Percentiles rank a stretch among this genome's conserved stretches.
Conservation (phyloP, 768 basidiomycete genomes). For the Paxillus involutus region DNA sequence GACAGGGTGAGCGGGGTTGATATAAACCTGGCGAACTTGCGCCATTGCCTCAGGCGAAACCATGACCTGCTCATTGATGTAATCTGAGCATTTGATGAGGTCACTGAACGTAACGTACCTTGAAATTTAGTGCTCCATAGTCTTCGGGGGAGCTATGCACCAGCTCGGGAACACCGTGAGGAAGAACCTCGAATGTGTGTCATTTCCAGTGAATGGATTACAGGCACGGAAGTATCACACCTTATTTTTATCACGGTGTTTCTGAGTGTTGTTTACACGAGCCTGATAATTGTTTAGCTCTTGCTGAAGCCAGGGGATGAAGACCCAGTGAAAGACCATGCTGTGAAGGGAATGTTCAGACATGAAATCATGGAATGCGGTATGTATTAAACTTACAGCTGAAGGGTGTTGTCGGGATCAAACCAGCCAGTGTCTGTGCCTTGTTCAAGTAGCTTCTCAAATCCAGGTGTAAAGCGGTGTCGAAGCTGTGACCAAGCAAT, state of each 20-base stretch:
- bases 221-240: not conserved
- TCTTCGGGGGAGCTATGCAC: constrained; percentile 31
- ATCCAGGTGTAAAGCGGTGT: constrained; percentile 31
- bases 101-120: constrained; percentile 19
- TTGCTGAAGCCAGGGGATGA: constrained; percentile 6
- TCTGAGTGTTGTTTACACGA: not conserved
- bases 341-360: not conserved
- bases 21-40: constrained; percentile 26
- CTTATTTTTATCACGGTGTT: constrained; percentile 1
- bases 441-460: constrained; percentile 33
- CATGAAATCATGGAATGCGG: not conserved
- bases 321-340: not conserved
- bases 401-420: constrained; percentile 22
- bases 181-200: constrained; percentile 19
- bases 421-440: constrained; percentile 33
- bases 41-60: constrained; percentile 13
- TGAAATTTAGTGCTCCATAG: constrained; percentile 34
- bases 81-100: no score
- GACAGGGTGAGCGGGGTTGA: constrained; percentile 31
- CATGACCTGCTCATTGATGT: constrained; percentile 12
- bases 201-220: no score
- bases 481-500: constrained; percentile 39
- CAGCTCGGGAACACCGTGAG: constrained; percentile 38
- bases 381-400: constrained; percentile 14
- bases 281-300: constrained; percentile 1